Evolutionary conservation across 2,329 filamentous ascomycete genomes (phyloP).

Genomic region (Pseudogymnoascus sp.): DNA sequence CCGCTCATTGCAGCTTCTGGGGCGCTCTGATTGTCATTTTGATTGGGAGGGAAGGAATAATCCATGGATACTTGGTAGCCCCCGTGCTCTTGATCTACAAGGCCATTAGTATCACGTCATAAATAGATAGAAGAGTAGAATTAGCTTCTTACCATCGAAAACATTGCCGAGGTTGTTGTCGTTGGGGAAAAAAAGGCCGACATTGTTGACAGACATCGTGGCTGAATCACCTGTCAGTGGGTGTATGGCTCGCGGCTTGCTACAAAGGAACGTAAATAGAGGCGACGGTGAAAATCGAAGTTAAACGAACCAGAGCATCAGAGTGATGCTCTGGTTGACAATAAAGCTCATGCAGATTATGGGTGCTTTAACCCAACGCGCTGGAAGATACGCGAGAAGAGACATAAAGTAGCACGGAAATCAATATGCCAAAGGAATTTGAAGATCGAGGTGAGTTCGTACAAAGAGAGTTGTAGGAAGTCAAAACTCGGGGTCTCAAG

Average conservation of each 20-base stretch:
- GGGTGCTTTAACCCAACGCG: neutral
- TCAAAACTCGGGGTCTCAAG: neutral
- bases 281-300: too few relatives aligned
- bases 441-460: neutral
- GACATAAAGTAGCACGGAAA: neutral
- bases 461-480: neutral
- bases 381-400: neutral
- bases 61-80: neutral
- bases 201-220: conserved; percentile 4
- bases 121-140: neutral
- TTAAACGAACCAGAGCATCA: neutral
- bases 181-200: conserved; percentile 12
- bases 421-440: neutral
- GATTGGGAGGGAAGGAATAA: neutral
- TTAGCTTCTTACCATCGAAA: conserved; percentile 19
- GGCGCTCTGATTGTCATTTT: neutral
- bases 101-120: neutral
- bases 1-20: neutral
- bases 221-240: neutral
- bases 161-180: conserved; percentile 1
- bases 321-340: neutral
- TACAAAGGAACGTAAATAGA: neutral
- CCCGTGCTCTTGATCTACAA: neutral
- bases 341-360: too few relatives aligned
- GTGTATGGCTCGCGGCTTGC: neutral